These are phyloP conservation scores for Umbelopsis sp. DNA, from an alignment of 192 early-diverging fungal species.

Conservation along the genomic window DNA sequence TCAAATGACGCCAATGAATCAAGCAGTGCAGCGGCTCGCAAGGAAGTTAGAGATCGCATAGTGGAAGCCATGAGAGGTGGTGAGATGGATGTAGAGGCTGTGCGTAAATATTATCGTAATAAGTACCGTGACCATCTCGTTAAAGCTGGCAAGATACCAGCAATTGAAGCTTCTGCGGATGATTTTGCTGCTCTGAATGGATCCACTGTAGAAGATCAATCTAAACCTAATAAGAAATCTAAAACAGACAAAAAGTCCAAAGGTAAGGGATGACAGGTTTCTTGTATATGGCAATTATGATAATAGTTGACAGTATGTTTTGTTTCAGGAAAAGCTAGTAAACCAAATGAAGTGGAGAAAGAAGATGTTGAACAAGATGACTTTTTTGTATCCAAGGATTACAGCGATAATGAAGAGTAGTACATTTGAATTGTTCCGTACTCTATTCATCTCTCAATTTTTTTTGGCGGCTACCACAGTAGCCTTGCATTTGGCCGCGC, in stretches of 20 bases:
- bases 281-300: neutral
- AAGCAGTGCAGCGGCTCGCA: neutral
- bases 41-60: conserved; percentile 41
- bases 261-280: neutral
- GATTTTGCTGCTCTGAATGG: neutral
- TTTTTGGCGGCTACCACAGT: neutral
- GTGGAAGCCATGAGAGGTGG: conserved; percentile 13
- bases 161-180: neutral
- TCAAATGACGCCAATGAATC: conserved; percentile 15
- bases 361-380: neutral
- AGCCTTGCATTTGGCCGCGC: neutral
- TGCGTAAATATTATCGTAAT: conserved; percentile 16
- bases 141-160: conserved; percentile 4
- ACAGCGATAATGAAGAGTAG: neutral
- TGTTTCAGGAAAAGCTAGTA: neutral
- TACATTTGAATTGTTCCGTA: neutral
- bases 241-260: neutral
- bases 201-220: neutral
- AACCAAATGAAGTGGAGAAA: neutral
- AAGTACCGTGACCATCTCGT: conserved; percentile 9
- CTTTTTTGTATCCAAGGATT: neutral
- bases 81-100: neutral
- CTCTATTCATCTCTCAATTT: neutral
- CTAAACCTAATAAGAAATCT: neutral
- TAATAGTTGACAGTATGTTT: neutral